Conservation (phyloP, 257 asterid genomes). For the Cinchona pubescens region DNA sequence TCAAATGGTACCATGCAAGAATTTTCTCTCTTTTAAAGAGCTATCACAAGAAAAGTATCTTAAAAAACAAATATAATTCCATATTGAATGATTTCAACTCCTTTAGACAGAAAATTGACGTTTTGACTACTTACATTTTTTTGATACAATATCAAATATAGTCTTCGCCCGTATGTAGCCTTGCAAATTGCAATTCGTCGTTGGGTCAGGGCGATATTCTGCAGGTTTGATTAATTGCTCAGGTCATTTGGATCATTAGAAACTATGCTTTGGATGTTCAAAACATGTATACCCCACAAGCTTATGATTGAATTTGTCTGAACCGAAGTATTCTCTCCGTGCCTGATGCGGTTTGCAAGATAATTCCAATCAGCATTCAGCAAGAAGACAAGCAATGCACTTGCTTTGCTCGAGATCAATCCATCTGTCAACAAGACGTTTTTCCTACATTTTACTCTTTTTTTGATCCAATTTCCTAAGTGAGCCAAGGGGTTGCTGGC, state of each 20-base stretch:
- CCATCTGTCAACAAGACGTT: neutral
- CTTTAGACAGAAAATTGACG: too few species aligned
- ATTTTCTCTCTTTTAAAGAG: too few species aligned
- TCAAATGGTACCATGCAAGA: too few species aligned
- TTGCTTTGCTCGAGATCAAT: neutral
- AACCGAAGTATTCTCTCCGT: neutral
- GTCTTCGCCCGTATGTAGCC: too few species aligned
- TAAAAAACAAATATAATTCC: too few species aligned
- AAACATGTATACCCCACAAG: neutral
- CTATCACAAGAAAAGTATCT: too few species aligned
- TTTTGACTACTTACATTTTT: too few species aligned
- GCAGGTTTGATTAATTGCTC: neutral
- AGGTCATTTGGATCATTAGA: neutral
- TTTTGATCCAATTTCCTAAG: neutral
- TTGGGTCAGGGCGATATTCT: neutral
- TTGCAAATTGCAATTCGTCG: neutral
- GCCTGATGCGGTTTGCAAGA: neutral
- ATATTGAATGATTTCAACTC: too few species aligned
- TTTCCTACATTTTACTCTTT: too few species aligned
- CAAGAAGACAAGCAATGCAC: neutral
- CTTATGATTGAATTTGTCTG: neutral
- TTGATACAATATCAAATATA: too few species aligned
- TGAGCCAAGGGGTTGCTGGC: neutral
- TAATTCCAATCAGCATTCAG: neutral
- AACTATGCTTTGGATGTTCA: neutral